Evolutionary conservation across 2,329 filamentous ascomycete species (phyloP).

Genomic region (Arachnopeziza araneosa): DNA sequence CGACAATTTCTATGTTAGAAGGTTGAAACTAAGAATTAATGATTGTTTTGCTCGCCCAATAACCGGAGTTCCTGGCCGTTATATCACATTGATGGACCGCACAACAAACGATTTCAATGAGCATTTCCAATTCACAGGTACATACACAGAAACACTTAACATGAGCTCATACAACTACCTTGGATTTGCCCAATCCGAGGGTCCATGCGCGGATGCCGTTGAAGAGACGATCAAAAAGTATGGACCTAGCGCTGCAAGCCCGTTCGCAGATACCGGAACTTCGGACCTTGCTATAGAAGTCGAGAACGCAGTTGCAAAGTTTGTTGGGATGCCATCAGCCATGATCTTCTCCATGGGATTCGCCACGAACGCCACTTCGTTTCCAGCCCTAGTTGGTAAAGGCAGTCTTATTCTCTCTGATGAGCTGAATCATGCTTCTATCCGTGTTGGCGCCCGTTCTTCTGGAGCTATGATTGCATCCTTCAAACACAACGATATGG

Average conservation of each 20-base stretch:
- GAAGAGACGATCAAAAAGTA: slow-evolving; percentile 83
- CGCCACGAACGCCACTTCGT: slow-evolving; percentile 88
- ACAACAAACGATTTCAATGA: slow-evolving; percentile 88
- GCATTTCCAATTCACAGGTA: slow-evolving; percentile 83
- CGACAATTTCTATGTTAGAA: slow-evolving; percentile 94
- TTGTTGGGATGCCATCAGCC: slow-evolving; percentile 88
- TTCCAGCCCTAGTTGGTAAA: slow-evolving; percentile 87
- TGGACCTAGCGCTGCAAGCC: slow-evolving; percentile 75
- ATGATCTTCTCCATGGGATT: slow-evolving; percentile 99
- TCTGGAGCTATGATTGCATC: slow-evolving; percentile 93
- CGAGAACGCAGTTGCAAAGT: slow-evolving; percentile 80
- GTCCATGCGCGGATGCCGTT: slow-evolving; percentile 88
- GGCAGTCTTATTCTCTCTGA: slow-evolving; percentile 94
- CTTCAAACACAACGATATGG: slow-evolving; percentile 98
- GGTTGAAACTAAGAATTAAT: slow-evolving; percentile 90
- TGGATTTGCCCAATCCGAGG: slow-evolving; percentile 95
- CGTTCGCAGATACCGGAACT: slow-evolving; percentile 78
- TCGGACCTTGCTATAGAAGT: slow-evolving; percentile 84
- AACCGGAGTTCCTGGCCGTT: slow-evolving; percentile 89
- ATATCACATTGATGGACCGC: slow-evolving; percentile 88
- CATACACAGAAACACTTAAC: slow-evolving; percentile 89
- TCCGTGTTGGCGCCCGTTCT: slow-evolving; percentile 87
- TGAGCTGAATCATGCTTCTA: slow-evolving; percentile 96
- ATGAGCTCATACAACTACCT: slow-evolving; percentile 99
- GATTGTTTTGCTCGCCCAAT: slow-evolving; percentile 93